A percentile compares a stretch with the other conserved stretches of the same genome.
These are phyloP conservation scores for Microglena sp. DNA, from an alignment of 139 green algal species.

Conservation along the genomic window DNA sequence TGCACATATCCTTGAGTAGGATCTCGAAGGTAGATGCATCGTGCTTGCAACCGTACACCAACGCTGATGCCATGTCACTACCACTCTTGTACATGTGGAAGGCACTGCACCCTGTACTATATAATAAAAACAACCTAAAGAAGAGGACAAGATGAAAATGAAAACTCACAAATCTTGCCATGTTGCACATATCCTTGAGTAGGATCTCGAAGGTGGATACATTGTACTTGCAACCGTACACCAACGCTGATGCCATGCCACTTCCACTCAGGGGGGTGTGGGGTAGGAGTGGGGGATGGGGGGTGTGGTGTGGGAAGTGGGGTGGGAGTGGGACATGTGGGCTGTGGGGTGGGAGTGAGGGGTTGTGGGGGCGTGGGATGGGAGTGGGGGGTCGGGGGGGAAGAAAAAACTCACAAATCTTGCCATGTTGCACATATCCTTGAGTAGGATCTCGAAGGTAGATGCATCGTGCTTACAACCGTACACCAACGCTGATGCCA, in stretches of 20 bases:
- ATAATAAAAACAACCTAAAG: too few species aligned
- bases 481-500: slow-evolving; percentile 21
- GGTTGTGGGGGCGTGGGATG: too few species aligned
- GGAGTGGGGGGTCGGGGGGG: too few species aligned
- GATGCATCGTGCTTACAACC: slow-evolving; percentile 78
- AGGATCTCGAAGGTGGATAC: slow-evolving; percentile 72
- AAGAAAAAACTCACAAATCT: too few species aligned
- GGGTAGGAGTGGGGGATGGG: too few species aligned
- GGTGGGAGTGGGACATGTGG: too few species aligned
- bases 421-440: slow-evolving; percentile 10
- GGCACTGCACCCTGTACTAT: too few species aligned
- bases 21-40: slow-evolving; percentile 76
- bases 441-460: slow-evolving; percentile 75
- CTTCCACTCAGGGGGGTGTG: too few species aligned
- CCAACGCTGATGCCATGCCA: too few species aligned
- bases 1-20: slow-evolving; percentile 41
- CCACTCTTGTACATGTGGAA: slow-evolving; percentile 38
- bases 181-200: slow-evolving; percentile 30
- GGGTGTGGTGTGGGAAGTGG: too few species aligned
- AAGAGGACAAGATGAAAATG: too few species aligned
- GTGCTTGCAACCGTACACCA: slow-evolving; percentile 68
- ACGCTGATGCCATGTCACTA: background rate
- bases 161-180: background rate
- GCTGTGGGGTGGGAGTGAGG: too few species aligned
- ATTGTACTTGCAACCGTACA: slow-evolving; percentile 88